Percentiles rank a stretch among this genome's conserved stretches.
Conservation (phyloP, 371 early-diverging fungal genomes). For the Capillidium heterosporum region DNA sequence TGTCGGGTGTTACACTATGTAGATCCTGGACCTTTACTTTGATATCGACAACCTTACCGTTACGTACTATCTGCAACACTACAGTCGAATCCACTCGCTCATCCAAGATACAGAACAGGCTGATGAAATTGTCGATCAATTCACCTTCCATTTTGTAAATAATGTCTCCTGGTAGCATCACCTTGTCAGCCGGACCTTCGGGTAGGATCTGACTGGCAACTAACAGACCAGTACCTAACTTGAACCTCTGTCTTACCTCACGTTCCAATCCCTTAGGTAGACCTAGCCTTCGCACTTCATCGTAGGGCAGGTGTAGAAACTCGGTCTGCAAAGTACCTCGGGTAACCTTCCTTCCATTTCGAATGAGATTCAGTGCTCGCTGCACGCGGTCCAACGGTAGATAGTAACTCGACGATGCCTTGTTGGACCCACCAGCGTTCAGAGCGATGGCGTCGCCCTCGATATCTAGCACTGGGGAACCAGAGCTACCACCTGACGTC, state of each 20-base stretch:
- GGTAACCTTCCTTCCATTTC: slow-evolving; percentile 28
- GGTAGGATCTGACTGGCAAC: slow-evolving; percentile 46
- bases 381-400: slow-evolving; percentile 46
- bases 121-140: slow-evolving; percentile 40
- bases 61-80: slow-evolving; percentile 45
- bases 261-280: slow-evolving; percentile 32
- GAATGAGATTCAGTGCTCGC: slow-evolving; percentile 38
- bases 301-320: slow-evolving; percentile 38
- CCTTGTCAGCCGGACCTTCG: slow-evolving; percentile 39
- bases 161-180: slow-evolving; percentile 58
- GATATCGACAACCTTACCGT: slow-evolving; percentile 27
- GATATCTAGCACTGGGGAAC: slow-evolving; percentile 47
- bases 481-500: slow-evolving; percentile 44
- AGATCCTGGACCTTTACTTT: slow-evolving; percentile 51
- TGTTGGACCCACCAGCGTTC: slow-evolving; percentile 39
- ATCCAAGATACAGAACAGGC: slow-evolving; percentile 45
- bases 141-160: slow-evolving; percentile 33
- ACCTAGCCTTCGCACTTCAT: slow-evolving; percentile 35
- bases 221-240: slow-evolving; percentile 54
- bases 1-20: slow-evolving; percentile 46
- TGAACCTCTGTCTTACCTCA: slow-evolving; percentile 25
- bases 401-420: slow-evolving; percentile 34
- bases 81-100: slow-evolving; percentile 34
- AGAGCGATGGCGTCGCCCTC: slow-evolving; percentile 45
- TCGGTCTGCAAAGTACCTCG: slow-evolving; percentile 43